A percentile compares a stretch with the other conserved stretches of the same genome.
These are phyloP conservation scores for Ciborinia camelliae DNA, from an alignment of 2,329 filamentous ascomycete species.

Conservation along the genomic window DNA sequence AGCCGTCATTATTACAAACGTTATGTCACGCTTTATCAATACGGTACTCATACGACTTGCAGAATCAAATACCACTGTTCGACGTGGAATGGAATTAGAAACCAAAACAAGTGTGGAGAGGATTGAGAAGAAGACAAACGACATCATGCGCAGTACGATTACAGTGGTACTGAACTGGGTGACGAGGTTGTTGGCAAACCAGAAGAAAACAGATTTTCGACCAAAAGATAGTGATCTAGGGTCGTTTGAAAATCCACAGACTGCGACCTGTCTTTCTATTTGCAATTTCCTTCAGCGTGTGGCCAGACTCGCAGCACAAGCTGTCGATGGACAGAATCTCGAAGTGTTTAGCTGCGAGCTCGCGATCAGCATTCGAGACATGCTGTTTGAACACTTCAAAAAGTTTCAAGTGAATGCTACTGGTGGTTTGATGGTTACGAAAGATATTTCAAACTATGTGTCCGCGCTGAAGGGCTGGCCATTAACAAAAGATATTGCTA, in stretches of 20 bases:
- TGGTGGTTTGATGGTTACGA: conserved; percentile 89
- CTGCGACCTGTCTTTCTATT: conserved; percentile 77
- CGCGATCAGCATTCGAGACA: conserved; percentile 69
- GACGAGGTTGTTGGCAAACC: conserved; percentile 56
- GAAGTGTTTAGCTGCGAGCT: conserved; percentile 81
- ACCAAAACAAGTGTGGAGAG: conserved; percentile 56
- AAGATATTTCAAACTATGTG: conserved; percentile 92
- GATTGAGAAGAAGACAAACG: conserved; percentile 67
- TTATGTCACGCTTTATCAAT: conserved; percentile 89
- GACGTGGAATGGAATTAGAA: conserved; percentile 66
- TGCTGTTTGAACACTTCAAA: conserved; percentile 90
- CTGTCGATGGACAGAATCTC: conserved; percentile 80
- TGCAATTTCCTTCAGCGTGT: conserved; percentile 74
- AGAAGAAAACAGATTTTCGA: conserved; percentile 69
- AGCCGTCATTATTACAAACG: conserved; percentile 82
- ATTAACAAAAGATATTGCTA: conserved; percentile 63
- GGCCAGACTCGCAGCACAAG: conserved; percentile 58
- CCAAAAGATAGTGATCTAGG: conserved; percentile 63
- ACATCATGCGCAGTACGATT: conserved; percentile 64
- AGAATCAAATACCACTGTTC: conserved; percentile 82
- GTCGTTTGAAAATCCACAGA: conserved; percentile 73
- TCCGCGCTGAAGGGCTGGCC: conserved; percentile 82
- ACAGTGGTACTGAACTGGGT: conserved; percentile 64
- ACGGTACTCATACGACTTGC: conserved; percentile 89
- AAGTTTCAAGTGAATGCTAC: conserved; percentile 91